A percentile compares a stretch with the other conserved stretches of the same genome.
Conservation (phyloP, 306 rosid species). For the Medicago arabica region DNA sequence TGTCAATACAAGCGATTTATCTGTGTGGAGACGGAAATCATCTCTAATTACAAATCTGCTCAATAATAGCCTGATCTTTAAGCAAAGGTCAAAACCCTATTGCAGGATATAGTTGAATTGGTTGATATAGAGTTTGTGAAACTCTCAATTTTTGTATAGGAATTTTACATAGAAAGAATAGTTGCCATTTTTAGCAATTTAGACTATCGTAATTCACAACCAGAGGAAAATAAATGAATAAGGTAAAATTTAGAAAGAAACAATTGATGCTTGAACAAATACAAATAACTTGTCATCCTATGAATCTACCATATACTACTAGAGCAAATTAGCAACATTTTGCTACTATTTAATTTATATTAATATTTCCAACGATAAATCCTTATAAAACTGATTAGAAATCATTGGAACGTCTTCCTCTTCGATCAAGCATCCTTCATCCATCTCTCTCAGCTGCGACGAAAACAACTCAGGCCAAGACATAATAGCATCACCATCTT, state of each 20-base stretch:
- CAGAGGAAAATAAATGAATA: background rate
- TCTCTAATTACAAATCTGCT: constrained; percentile 5
- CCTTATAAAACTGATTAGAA: constrained; percentile 17
- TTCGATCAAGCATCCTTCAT: background rate
- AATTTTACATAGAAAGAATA: too few species aligned
- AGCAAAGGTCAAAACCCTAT: background rate
- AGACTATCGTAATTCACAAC: too few species aligned
- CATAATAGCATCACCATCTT: background rate
- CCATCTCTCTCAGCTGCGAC: background rate
- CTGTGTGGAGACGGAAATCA: background rate
- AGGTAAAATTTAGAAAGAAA: background rate
- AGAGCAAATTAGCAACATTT: background rate
- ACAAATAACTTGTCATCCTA: background rate
- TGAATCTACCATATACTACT: background rate
- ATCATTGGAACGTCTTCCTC: constrained; percentile 14
- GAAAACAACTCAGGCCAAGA: constrained; percentile 6
- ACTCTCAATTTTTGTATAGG: too few species aligned
- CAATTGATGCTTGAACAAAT: background rate
- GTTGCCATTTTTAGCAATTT: too few species aligned
- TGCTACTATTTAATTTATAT: background rate
- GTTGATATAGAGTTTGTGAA: too few species aligned
- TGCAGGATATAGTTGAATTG: background rate
- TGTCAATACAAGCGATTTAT: constrained; percentile 8
- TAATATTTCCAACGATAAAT: background rate
- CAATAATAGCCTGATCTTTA: constrained; percentile 4